Base-by-base conservation (phyloP, 257 asterid species). In the Scutellaria minor region DNA sequence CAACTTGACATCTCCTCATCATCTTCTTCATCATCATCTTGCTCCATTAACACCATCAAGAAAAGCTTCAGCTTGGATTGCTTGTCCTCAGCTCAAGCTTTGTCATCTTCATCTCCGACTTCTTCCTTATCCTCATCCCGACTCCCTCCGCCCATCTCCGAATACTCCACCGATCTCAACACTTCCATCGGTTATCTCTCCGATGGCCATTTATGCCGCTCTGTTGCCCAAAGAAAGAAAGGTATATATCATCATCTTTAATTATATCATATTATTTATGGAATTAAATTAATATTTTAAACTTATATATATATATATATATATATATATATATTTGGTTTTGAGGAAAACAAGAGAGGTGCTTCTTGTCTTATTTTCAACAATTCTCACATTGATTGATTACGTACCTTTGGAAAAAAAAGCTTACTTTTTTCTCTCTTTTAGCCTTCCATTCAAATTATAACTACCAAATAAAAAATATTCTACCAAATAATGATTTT, bases 1-100 rank as follows among this genome's bases (percentile, higher is more conserved):
- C 95, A 88, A 37, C 85, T 92, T 57, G 84, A 86, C 35, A 73
- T 71, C 37, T 77, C 66, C 5, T 70, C 73, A 0, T 41, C 62
- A 2, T 54, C 64, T 0, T 40, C 67, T 5, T 55, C 64, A 5
- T 51, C 78, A 0, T 72, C 70, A 2, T 15, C 60, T 41, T 72
- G 71, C 10, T 57, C 83, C 42, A 63, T 56, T 68, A 67, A 78
- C 53, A 70, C 44, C 1, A 52, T 88, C 50, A 88, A 88, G 89
- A 92, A 88, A 82, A 84, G 93, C 80, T 83, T 92, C 80, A 90
- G 96, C 85, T 46, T 87, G 64, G 98, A 88, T 44, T 84, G 91
- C 83, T 72, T 90, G 57, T 55, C 80, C 45, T 73, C 83, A 14
- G 64, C 88, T 4, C 37, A 31, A 31, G 5, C 37, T 31, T 31